These are phyloP conservation scores for Monoraphidium neglectum DNA, from an alignment of 139 green algal species.

Conservation along the genomic window DNA sequence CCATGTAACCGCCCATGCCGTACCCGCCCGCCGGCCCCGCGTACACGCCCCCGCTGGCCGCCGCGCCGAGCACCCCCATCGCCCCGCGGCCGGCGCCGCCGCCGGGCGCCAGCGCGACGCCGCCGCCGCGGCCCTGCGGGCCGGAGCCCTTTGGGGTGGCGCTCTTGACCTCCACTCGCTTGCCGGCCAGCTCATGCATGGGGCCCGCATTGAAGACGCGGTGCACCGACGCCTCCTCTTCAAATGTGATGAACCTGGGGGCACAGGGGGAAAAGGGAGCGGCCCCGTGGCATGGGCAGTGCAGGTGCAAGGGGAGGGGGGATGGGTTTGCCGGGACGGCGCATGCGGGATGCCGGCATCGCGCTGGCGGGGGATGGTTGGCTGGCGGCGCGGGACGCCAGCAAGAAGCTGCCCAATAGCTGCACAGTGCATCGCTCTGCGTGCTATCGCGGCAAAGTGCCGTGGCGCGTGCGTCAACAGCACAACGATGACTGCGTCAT, in stretches of 20 bases:
- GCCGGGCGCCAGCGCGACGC: not conserved
- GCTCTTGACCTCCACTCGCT: slow-evolving; percentile 81
- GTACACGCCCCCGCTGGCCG: not conserved
- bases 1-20: not conserved
- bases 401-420: not conserved
- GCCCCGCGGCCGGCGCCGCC: not conserved
- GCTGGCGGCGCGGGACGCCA: not conserved
- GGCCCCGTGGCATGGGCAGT: too few relatives aligned
- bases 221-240: slow-evolving; percentile 65
- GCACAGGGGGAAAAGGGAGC: not conserved
- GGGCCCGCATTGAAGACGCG: slow-evolving; percentile 61
- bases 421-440: too few relatives aligned
- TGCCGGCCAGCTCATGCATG: slow-evolving; percentile 78
- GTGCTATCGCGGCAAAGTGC: too few relatives aligned
- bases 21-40: too few relatives aligned
- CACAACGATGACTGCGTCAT: too few relatives aligned
- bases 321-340: not conserved
- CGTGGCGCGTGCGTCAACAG: too few relatives aligned
- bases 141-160: slow-evolving; percentile 80
- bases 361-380: not conserved
- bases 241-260: slow-evolving; percentile 86
- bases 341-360: not conserved
- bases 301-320: not conserved
- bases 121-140: slow-evolving; percentile 20
- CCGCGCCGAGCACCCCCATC: not conserved